A percentile compares a stretch with the other conserved stretches of the same genome.
phyloP scores from a whole-genome alignment of 768 basidiomycete genomes.

The Psilocybe cubensis region DNA sequence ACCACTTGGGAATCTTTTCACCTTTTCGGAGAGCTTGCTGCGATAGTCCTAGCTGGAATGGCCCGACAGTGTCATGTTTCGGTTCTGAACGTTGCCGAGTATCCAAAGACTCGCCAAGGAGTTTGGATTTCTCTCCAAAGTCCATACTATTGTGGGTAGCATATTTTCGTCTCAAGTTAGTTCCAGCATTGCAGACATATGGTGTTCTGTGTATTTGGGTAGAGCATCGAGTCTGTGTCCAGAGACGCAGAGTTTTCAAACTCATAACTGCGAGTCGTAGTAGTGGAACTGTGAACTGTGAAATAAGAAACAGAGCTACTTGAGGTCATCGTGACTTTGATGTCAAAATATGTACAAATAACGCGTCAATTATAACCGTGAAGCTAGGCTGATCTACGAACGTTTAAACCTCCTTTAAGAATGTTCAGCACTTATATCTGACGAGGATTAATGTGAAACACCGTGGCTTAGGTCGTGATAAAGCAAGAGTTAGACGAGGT shows the following conservation, averaged over 20 bases:
- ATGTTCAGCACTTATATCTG: too few relatives aligned
- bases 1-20: conserved; percentile 74
- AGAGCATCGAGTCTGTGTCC: conserved; percentile 20
- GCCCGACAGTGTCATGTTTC: conserved; percentile 69
- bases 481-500: neutral
- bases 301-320: neutral
- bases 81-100: conserved; percentile 49
- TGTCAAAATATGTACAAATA: conserved; percentile 25
- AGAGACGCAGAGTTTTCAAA: conserved; percentile 21
- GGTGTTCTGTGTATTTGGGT: neutral
- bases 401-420: too few relatives aligned
- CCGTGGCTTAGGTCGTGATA: too few relatives aligned
- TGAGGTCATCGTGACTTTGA: neutral
- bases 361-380: conserved; percentile 14
- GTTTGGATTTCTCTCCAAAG: conserved; percentile 43
- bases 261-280: conserved; percentile 19
- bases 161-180: conserved; percentile 36
- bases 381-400: too few relatives aligned
- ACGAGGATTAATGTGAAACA: too few relatives aligned
- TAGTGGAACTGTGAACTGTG: neutral
- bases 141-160: conserved; percentile 50
- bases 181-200: neutral
- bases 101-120: conserved; percentile 69
- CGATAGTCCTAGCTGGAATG: conserved; percentile 75
- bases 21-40: conserved; percentile 55